Conservation (phyloP, 441 rosid species). For the Capsella rubella region DNA sequence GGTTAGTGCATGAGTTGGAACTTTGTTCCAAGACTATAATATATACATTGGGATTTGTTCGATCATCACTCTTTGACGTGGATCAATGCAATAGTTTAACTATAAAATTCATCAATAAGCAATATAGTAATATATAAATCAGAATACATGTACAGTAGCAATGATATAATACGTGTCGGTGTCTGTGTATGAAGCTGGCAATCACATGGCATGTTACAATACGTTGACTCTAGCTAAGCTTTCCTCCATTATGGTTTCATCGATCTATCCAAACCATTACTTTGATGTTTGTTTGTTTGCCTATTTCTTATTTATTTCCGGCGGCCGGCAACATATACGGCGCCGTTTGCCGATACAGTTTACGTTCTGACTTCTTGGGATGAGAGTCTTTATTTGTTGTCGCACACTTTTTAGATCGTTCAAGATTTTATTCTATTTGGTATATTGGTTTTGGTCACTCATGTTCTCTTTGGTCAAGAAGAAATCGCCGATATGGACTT, state of each 20-base stretch:
- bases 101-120: slow-evolving; percentile 3
- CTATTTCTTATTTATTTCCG: slow-evolving; percentile 30
- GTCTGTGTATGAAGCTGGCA: slow-evolving; percentile 51
- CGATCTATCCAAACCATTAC: slow-evolving; percentile 40
- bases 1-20: slow-evolving; percentile 35
- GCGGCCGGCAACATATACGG: slow-evolving; percentile 39
- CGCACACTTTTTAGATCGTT: not conserved
- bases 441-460: slow-evolving; percentile 10
- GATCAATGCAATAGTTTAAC: slow-evolving; percentile 15
- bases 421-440: slow-evolving; percentile 20
- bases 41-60: slow-evolving; percentile 28
- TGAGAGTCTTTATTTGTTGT: not conserved
- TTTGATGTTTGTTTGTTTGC: slow-evolving; percentile 29
- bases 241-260: slow-evolving; percentile 35
- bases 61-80: too few species aligned
- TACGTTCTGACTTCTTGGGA: slow-evolving; percentile 18
- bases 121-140: not conserved
- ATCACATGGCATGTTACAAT: slow-evolving; percentile 67
- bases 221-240: slow-evolving; percentile 37
- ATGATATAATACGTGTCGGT: slow-evolving; percentile 40
- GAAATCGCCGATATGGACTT: slow-evolving; percentile 20
- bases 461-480: slow-evolving; percentile 17
- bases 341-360: slow-evolving; percentile 13
- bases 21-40: slow-evolving; percentile 21
- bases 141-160: not conserved